Evolutionary conservation across 2,329 filamentous ascomycete genomes (phyloP).

Genomic region (Diplodia mutila): DNA sequence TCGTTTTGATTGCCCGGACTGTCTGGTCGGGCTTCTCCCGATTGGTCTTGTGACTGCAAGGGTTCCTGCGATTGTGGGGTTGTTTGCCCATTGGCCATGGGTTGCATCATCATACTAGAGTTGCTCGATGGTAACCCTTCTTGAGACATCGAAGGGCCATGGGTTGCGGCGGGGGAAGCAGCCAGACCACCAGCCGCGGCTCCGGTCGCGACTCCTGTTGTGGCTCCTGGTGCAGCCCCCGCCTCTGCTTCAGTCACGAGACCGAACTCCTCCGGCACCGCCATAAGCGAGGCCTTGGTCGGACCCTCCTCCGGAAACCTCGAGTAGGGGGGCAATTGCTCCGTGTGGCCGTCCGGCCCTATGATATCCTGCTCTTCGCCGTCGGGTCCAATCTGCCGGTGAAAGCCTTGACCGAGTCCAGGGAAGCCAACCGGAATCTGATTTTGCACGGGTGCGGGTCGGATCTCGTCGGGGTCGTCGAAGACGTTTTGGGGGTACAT

Average conservation of each 20-base stretch:
- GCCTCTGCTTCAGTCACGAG: background rate
- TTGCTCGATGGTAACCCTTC: constrained; percentile 13
- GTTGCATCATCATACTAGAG: constrained; percentile 18
- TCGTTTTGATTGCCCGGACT: constrained; percentile 32
- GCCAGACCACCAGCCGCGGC: background rate
- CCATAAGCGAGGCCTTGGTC: constrained; percentile 55
- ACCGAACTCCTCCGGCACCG: constrained; percentile 22
- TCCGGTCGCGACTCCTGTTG: background rate
- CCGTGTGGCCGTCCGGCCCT: constrained; percentile 83
- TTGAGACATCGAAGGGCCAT: background rate
- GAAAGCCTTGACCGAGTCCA: constrained; percentile 68
- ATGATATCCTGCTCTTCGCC: constrained; percentile 89
- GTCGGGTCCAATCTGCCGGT: constrained; percentile 73
- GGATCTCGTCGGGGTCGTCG: constrained; percentile 48
- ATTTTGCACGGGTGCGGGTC: constrained; percentile 33
- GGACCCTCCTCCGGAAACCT: constrained; percentile 79
- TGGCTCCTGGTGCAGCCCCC: background rate
- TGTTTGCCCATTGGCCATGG: constrained; percentile 2
- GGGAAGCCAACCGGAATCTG: constrained; percentile 74
- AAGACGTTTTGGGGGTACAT: constrained; percentile 84
- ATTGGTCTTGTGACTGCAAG: constrained; percentile 2
- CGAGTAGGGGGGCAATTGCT: constrained; percentile 89
- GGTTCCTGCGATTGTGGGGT: constrained; percentile 16
- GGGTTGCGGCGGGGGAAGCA: background rate
- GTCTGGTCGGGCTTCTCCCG: background rate